Conservation (phyloP, 805 yeast species). For the Candida broadrunensis region DNA sequence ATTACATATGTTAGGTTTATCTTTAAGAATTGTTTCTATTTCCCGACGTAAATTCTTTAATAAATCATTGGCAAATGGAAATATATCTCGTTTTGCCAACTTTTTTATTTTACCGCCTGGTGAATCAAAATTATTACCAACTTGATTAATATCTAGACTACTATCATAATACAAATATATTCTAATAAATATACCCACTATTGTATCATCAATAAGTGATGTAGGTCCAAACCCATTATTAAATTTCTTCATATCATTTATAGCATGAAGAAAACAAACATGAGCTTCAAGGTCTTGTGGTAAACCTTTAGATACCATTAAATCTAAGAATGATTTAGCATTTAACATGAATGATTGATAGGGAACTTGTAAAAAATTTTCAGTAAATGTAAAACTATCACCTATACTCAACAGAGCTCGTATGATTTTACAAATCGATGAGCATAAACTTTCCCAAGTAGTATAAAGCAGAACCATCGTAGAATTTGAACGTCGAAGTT, state of each 20-base stretch:
- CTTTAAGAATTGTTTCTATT: constrained; percentile 28
- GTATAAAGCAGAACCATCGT: constrained; percentile 65
- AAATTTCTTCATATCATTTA: constrained; percentile 61
- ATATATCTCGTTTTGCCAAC: constrained; percentile 40
- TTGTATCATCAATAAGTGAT: constrained; percentile 69
- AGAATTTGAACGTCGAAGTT: constrained; percentile 73
- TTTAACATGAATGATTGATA: constrained; percentile 41
- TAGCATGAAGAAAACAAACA: constrained; percentile 46
- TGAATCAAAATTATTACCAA: constrained; percentile 15
- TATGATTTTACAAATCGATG: constrained; percentile 48
- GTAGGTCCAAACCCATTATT: constrained; percentile 84
- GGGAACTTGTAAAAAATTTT: constrained; percentile 43
- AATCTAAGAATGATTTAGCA: constrained; percentile 29
- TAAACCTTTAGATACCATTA: constrained; percentile 25
- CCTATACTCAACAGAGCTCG: constrained; percentile 43
- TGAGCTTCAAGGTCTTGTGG: constrained; percentile 35
- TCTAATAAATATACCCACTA: constrained; percentile 56
- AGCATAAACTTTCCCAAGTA: constrained; percentile 66
- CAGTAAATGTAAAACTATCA: constrained; percentile 47
- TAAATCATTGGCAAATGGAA: constrained; percentile 37
- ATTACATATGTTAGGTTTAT: constrained; percentile 29
- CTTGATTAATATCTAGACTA: background rate
- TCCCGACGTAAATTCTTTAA: constrained; percentile 24
- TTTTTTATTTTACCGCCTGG: constrained; percentile 32
- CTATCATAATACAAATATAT: constrained; percentile 31